phyloP scores from a whole-genome alignment of 129 eudicot genomes.

The Lactuca saligna region DNA sequence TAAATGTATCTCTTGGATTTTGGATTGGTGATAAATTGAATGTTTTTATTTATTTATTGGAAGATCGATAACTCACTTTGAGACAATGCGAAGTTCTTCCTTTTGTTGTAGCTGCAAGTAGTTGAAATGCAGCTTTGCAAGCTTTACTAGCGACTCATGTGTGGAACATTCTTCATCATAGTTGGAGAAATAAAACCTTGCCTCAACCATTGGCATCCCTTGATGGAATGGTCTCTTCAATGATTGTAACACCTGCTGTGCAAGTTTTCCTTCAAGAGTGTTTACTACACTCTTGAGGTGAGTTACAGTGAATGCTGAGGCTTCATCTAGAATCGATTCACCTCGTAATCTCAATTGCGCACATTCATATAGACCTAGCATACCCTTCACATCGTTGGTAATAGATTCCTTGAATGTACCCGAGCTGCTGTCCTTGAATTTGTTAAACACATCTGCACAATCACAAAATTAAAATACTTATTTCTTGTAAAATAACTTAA shows the following conservation, averaged over 20 bases:
- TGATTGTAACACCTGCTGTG: slow-evolving; percentile 25
- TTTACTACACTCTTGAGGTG: slow-evolving; percentile 24
- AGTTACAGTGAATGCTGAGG: slow-evolving; percentile 18
- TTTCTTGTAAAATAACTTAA: background rate
- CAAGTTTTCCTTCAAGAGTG: slow-evolving; percentile 14
- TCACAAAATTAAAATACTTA: too few relatives aligned
- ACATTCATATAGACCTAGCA: slow-evolving; percentile 40
- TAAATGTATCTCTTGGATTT: background rate
- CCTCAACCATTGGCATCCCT: slow-evolving; percentile 39
- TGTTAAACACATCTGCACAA: slow-evolving; percentile 38
- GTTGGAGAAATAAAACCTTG: slow-evolving; percentile 27
- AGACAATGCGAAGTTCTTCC: slow-evolving; percentile 29
- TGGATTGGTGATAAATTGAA: too few relatives aligned
- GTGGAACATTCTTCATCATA: slow-evolving; percentile 25
- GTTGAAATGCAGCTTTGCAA: slow-evolving; percentile 36
- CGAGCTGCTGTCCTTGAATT: slow-evolving; percentile 21
- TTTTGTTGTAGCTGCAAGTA: slow-evolving; percentile 28
- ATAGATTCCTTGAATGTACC: slow-evolving; percentile 27
- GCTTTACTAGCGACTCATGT: slow-evolving; percentile 21
- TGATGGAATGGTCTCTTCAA: slow-evolving; percentile 32
- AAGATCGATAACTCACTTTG: slow-evolving; percentile 24
- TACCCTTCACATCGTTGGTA: slow-evolving; percentile 26
- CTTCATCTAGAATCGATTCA: slow-evolving; percentile 35
- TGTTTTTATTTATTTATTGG: background rate
- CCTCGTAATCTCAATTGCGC: slow-evolving; percentile 29